Conservation (phyloP, 2,329 filamentous ascomycete genomes). For the Botrytis deweyae region DNA sequence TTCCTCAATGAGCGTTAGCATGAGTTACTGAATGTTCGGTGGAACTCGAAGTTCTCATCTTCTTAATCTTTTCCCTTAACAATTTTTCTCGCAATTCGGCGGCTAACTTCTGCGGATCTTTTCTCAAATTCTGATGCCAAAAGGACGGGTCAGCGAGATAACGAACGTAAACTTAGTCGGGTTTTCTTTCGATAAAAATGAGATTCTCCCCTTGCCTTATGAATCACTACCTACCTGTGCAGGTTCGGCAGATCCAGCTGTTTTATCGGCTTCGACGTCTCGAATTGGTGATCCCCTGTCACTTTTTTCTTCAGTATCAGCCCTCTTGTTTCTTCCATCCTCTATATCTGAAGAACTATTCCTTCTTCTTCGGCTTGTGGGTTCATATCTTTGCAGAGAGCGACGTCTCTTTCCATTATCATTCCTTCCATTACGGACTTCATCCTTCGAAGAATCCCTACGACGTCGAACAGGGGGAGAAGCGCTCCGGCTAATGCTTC, state of each 20-base stretch:
- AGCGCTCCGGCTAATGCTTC: slow-evolving; percentile 39
- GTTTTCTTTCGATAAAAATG: slow-evolving; percentile 23
- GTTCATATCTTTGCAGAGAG: slow-evolving; percentile 41
- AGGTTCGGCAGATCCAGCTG: slow-evolving; percentile 33
- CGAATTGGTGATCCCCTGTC: slow-evolving; percentile 38
- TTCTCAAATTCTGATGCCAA: slow-evolving; percentile 36
- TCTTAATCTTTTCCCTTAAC: slow-evolving; percentile 54
- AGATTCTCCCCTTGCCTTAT: slow-evolving; percentile 32
- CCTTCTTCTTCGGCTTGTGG: slow-evolving; percentile 46
- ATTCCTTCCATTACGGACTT: slow-evolving; percentile 34
- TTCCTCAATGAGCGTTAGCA: slow-evolving; percentile 49
- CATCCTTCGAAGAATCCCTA: slow-evolving; percentile 28
- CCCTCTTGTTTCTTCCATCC: slow-evolving; percentile 51
- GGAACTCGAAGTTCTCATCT: slow-evolving; percentile 53
- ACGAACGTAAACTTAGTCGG: slow-evolving; percentile 24
- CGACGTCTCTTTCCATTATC: slow-evolving; percentile 38
- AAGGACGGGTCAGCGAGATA: slow-evolving; percentile 40
- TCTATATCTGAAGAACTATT: slow-evolving; percentile 49
- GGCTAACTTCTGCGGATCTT: slow-evolving; percentile 45
- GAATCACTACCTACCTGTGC: slow-evolving; percentile 46
- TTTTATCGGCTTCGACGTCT: slow-evolving; percentile 30
- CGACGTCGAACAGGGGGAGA: slow-evolving; percentile 37
- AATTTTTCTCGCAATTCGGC: slow-evolving; percentile 51
- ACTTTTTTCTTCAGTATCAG: slow-evolving; percentile 56
- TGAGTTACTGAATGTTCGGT: slow-evolving; percentile 42